Conservation (phyloP, 441 rosid species). For the Populus hybrid region DNA sequence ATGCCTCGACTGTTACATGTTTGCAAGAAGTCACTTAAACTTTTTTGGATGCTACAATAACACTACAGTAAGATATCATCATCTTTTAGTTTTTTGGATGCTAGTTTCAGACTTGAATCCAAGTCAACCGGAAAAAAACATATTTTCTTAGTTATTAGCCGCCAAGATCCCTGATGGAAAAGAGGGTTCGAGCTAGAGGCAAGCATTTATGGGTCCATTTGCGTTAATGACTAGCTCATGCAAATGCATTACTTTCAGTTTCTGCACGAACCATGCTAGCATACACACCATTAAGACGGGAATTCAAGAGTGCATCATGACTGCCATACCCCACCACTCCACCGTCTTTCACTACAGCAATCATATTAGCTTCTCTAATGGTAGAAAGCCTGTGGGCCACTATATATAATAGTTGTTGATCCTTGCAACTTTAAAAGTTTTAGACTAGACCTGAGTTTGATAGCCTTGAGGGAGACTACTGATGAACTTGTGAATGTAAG, state of each 20-base stretch:
- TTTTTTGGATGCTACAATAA: no score
- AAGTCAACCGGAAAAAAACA: no score
- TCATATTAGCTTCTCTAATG: slow-evolving; percentile 53
- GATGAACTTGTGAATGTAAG: slow-evolving; percentile 68
- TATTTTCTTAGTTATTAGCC: no score
- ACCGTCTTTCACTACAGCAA: slow-evolving; percentile 56
- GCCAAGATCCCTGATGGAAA: no score
- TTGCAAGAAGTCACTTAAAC: no score
- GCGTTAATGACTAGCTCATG: slow-evolving; percentile 24
- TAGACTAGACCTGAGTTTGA: slow-evolving; percentile 46
- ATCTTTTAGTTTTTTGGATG: no score
- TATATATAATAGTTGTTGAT: slow-evolving; percentile 44
- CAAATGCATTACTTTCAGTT: slow-evolving; percentile 52
- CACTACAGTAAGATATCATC: no score
- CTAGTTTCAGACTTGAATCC: no score
- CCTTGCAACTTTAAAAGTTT: neutral
- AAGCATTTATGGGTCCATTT: no score
- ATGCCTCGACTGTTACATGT: no score
- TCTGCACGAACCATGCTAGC: slow-evolving; percentile 54
- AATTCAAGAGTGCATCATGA: slow-evolving; percentile 56
- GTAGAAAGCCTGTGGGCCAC: slow-evolving; percentile 67
- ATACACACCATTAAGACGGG: slow-evolving; percentile 47
- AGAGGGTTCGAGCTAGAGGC: no score
- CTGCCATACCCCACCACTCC: slow-evolving; percentile 52
- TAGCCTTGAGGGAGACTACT: slow-evolving; percentile 70